Evolutionary conservation across 2,329 filamentous ascomycete genomes (phyloP).

Genomic region (Fusarium mangiferae): DNA sequence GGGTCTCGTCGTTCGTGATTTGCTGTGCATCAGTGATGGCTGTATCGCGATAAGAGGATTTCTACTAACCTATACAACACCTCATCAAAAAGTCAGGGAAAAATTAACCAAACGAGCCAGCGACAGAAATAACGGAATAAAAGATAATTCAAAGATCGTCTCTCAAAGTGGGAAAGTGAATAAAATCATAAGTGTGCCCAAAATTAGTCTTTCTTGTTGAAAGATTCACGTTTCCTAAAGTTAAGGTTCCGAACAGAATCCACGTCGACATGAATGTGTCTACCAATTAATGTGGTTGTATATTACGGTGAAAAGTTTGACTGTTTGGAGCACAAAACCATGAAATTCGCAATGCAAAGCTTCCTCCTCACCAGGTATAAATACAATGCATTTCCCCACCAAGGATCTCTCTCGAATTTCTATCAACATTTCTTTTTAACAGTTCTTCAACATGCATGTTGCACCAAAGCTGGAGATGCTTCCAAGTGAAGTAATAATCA

Average conservation of each 20-base stretch:
- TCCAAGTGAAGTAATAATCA: not conserved
- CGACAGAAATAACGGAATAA: not conserved
- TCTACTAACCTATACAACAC: not conserved
- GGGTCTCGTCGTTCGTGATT: not conserved
- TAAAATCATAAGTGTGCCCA: rapidly evolving
- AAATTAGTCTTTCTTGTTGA: not conserved
- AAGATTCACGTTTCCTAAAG: rapidly evolving
- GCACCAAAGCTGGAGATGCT: not conserved
- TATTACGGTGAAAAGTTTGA: rapidly evolving
- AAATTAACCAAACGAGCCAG: not conserved
- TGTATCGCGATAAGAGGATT: not conserved
- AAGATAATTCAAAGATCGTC: rapidly evolving
- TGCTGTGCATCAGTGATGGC: not conserved
- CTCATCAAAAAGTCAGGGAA: rapidly evolving
- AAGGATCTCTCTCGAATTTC: no score
- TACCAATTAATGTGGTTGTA: not conserved
- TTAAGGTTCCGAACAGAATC: not conserved
- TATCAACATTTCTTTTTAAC: no score
- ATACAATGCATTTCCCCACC: not conserved
- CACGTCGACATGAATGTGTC: not conserved
- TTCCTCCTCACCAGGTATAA: not conserved
- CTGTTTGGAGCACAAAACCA: rapidly evolving
- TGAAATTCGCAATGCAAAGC: not conserved
- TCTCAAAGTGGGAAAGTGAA: not conserved
- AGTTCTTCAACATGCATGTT: not conserved